Evolutionary conservation across 768 basidiomycete species (phyloP).

Genomic region (Kwoniella mangroviensis): DNA sequence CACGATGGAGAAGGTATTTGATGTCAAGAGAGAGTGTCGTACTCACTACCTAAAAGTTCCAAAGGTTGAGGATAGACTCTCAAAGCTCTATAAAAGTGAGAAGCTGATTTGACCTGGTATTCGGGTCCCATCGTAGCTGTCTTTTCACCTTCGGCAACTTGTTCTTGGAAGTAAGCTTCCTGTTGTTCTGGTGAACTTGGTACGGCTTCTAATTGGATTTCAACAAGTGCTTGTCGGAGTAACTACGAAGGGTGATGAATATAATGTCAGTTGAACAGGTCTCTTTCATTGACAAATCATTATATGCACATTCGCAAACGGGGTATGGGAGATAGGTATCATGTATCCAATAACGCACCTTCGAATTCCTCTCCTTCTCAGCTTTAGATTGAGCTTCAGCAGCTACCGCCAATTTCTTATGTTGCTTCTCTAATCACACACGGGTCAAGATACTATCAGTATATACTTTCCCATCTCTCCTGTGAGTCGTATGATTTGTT

Average conservation of each 20-base stretch:
- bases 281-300: background rate
- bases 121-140: slow-evolving; percentile 71
- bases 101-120: slow-evolving; percentile 77
- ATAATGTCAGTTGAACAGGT: no score
- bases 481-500: background rate
- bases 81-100: slow-evolving; percentile 90
- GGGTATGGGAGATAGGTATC: no score
- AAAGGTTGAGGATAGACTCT: slow-evolving; percentile 92
- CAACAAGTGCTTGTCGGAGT: slow-evolving; percentile 35
- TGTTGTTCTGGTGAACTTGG: slow-evolving; percentile 74
- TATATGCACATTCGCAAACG: no score
- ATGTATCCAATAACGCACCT: slow-evolving; percentile 53
- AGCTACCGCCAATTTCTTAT: slow-evolving; percentile 81
- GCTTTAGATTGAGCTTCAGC: slow-evolving; percentile 60
- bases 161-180: slow-evolving; percentile 89
- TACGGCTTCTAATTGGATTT: slow-evolving; percentile 69
- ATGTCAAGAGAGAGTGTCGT: background rate
- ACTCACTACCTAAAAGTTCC: slow-evolving; percentile 78
- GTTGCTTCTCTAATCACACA: slow-evolving; percentile 75
- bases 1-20: background rate
- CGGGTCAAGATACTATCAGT: background rate
- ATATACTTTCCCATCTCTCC: background rate
- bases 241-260: slow-evolving; percentile 17
- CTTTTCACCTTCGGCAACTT: slow-evolving; percentile 85
- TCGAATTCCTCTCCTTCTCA: slow-evolving; percentile 57